Base-by-base conservation (phyloP, 495 filamentous ascomycete genomes). In the Bacidia gigantensis region DNA sequence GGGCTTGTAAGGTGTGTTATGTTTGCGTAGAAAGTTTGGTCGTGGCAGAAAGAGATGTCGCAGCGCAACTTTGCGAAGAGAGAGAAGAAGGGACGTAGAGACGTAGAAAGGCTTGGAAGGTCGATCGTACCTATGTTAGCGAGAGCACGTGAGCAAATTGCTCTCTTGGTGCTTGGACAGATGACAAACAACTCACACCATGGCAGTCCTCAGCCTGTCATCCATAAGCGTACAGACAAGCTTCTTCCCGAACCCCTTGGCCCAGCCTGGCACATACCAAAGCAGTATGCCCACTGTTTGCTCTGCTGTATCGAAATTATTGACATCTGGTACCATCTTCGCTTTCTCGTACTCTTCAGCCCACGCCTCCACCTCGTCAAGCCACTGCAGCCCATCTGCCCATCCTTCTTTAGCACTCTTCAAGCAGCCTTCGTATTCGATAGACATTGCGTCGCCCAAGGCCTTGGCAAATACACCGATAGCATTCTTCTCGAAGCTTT, bases 381-480 rank as follows among this genome's bases (percentile, higher is more conserved):
- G 64, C 71, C 79, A 85, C 18, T 84, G 75, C 47, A 82, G 61
- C 0, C 81, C 82, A 63, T 85, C 80, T 1, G 40, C 56, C 66
- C 78, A 85, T 0, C 71, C 70, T 11, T 66, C 54, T 10, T 12
- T 35, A 32, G 40, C 26, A 20, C 26, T 63, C 10, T 50, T 51
- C 24, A 73, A 64, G 47, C n/a, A n/a, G 12, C 56, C 60, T 17
- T 62, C 53, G 55, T 79, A 84, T 5, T 69, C 65, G 53, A 84
- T 77, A 1, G 63, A 74, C 67, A 84, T 70, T 10, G 69, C 72
- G 58, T 85, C 81, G 26, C 81, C 81, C 10, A 79, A 58, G 43
- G 67, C 67, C 62, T 83, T 84, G 78, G 79, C 83, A 60, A 82
- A 81, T 0, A 75, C 78, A 5, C 76, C 81, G 46, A 79, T 65